Conservation (phyloP, 2,329 filamentous ascomycete genomes). For the Pyricularia pennisetigena region DNA sequence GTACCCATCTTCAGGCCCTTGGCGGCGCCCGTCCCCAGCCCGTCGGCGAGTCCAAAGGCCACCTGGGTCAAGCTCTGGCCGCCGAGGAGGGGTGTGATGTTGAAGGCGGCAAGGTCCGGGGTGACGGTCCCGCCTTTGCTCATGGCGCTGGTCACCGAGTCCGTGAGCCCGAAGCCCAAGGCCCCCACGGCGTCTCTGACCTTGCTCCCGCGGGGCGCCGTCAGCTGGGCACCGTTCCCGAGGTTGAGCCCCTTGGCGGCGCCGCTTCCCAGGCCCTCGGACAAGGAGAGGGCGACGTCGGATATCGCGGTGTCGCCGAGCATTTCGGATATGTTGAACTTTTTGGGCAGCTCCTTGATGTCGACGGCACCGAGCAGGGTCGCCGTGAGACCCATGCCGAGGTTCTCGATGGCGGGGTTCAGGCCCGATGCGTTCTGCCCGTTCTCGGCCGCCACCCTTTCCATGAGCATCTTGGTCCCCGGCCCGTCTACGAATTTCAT, state of each 20-base stretch:
- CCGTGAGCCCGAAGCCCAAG: background rate
- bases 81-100: conserved; percentile 5
- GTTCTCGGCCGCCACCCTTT: conserved; percentile 15
- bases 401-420: conserved; percentile 18
- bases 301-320: background rate
- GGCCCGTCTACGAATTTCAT: conserved; percentile 12
- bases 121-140: conserved; percentile 11
- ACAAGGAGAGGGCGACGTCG: background rate
- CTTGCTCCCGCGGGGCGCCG: background rate
- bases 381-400: conserved; percentile 17
- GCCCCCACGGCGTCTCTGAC: background rate
- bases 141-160: background rate
- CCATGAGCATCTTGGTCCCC: conserved; percentile 10
- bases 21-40: conserved; percentile 10
- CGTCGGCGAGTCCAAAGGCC: conserved; percentile 9
- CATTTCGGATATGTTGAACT: background rate
- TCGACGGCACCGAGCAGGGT: conserved; percentile 17
- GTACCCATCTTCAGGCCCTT: conserved; percentile 11
- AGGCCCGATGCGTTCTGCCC: conserved; percentile 18
- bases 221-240: background rate
- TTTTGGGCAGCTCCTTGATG: conserved; percentile 3
- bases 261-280: background rate
- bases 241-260: background rate
- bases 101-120: conserved; percentile 10
- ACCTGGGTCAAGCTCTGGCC: conserved; percentile 2